Evolutionary conservation across 345 rosid genomes (phyloP), one percentile per base, ranked within the genome.

Genomic region (Rhizophora mangle): DNA sequence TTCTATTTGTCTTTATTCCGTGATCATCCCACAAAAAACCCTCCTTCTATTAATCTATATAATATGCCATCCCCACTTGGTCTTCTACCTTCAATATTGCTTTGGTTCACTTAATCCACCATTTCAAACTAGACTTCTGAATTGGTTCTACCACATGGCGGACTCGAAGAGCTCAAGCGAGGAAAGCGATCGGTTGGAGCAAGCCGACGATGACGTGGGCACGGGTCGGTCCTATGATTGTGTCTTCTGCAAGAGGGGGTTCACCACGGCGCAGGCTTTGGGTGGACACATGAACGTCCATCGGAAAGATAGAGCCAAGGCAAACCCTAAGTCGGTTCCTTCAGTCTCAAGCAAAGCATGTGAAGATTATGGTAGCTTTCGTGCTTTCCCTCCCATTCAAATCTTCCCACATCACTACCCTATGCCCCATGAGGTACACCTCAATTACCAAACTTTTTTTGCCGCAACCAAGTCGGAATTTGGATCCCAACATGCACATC

Each of bases 281-380:
- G 74, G 78, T 11, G 78, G 78, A 0, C 78, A 75, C 47, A 75
- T 75, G 78, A 75, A 75, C 47, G 60, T 75, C 39, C 78, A 75
- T 20, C 52, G 78, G 65, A 75, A 75, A 69, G 78, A 75, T 60
- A 69, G 74, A 58, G 63, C 70, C 39, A 75, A 64, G 43, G 26
- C 69, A 30, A 69, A 69, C 43, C 69, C 55, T 6, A 61, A 53
- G 19, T 59, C 68, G 10, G 65, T 24, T 61, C 65, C 80, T 65
- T 68, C 71, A 1, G 20, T 60, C 49, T 64, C 83, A 58, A 39
- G 63, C 69, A 78, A 80, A 73, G 61, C 43, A 19, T 68, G 72
- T 47, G 68, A 82, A 39, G 51, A 78, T n/a, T 63, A 31, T 53
- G 56, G 65, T 6, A 72, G 66, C 64, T 63, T 69, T 52, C 59